These are phyloP conservation scores for Rubroshorea leprosula DNA, from an alignment of 345 rosid species.

Conservation along the genomic window DNA sequence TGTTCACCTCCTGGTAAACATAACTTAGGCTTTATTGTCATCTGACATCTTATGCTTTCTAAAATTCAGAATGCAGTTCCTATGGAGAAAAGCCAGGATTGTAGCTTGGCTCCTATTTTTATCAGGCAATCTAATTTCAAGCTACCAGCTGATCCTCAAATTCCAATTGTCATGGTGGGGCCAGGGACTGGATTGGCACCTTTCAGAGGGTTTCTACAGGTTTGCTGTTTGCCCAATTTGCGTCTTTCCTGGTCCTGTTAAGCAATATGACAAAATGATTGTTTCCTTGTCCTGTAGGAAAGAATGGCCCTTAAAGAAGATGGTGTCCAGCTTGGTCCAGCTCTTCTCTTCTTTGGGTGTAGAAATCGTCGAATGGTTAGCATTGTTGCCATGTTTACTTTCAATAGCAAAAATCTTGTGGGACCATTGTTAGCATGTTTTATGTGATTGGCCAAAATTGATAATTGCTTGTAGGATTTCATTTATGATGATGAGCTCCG, in stretches of 20 bases:
- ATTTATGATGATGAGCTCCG: conserved; percentile 86
- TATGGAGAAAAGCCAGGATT: conserved; percentile 44
- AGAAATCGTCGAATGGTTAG: conserved; percentile 77
- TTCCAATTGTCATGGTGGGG: conserved; percentile 57
- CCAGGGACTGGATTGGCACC: conserved; percentile 79
- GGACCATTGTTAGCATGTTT: conserved; percentile 2
- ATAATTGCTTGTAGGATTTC: conserved; percentile 32
- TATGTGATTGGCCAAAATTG: background rate
- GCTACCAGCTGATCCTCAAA: conserved; percentile 42
- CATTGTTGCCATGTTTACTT: background rate
- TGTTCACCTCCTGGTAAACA: background rate
- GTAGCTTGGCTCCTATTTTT: conserved; percentile 58
- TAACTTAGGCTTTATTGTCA: conserved; percentile 8
- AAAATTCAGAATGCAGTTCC: conserved; percentile 49
- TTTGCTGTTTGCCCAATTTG: background rate
- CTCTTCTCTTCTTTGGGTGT: conserved; percentile 88
- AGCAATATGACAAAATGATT: conserved; percentile 6
- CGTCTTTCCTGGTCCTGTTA: conserved; percentile 4
- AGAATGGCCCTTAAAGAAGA: conserved; percentile 73
- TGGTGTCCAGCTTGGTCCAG: conserved; percentile 64
- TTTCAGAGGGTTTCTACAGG: conserved; percentile 70
- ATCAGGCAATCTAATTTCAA: conserved; percentile 60
- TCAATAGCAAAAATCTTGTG: conserved; percentile 2
- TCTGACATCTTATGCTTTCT: background rate
- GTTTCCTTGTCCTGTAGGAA: conserved; percentile 42